Conservation (phyloP, 306 rosid genomes). For the Styphnolobium japonicum region DNA sequence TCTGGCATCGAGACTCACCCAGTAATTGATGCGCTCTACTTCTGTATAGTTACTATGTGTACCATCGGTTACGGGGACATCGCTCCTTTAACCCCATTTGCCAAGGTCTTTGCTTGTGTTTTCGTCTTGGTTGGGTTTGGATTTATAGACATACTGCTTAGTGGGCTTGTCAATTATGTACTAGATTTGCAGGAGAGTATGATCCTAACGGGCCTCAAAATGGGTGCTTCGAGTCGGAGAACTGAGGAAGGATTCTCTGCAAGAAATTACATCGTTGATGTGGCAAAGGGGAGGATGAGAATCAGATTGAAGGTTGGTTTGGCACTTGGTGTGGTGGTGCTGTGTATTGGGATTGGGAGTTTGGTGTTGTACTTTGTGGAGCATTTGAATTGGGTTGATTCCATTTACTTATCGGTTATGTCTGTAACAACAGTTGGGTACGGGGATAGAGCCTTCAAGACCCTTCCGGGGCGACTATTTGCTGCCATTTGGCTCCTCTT, state of each 20-base stretch:
- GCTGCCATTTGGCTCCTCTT: conserved; percentile 76
- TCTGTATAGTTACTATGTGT: conserved; percentile 81
- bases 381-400: conserved; percentile 61
- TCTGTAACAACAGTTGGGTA: conserved; percentile 88
- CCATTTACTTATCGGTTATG: conserved; percentile 72
- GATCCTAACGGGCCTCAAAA: conserved; percentile 49
- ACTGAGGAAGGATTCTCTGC: conserved; percentile 45
- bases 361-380: conserved; percentile 64
- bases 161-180: conserved; percentile 74
- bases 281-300: conserved; percentile 87
- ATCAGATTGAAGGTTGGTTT: conserved; percentile 78
- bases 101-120: conserved; percentile 65
- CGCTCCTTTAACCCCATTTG: conserved; percentile 52
- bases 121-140: conserved; percentile 87
- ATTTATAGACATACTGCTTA: conserved; percentile 64
- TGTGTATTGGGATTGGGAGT: conserved; percentile 72
- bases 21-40: conserved; percentile 75
- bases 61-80: conserved; percentile 88
- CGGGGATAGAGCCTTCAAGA: conserved; percentile 78
- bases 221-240: conserved; percentile 37
- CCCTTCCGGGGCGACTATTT: conserved; percentile 63
- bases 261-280: conserved; percentile 63
- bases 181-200: conserved; percentile 67
- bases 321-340: conserved; percentile 77
- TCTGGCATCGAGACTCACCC: conserved; percentile 74